Evolutionary conservation across 164 flowering plant genomes (phyloP), one percentile per base, ranked within the genome.

Genomic region (Platanus orientalis): DNA sequence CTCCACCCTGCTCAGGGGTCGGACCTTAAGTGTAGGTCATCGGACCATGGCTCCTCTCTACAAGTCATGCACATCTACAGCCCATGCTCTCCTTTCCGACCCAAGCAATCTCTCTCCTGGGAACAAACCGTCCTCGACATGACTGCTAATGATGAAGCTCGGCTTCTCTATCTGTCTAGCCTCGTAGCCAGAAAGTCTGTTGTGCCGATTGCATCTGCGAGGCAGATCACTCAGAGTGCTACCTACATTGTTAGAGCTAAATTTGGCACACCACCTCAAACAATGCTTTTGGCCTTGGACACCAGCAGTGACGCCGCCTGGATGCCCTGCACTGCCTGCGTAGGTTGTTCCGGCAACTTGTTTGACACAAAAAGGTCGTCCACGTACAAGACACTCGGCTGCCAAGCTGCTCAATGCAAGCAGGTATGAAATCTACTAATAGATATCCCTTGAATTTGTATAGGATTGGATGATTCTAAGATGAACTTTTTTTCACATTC

Each of bases 271-370:
- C 98, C 98, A 45, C 84, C 85, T 10, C 96, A 91, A 60, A 75
- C 78, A 71, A 78, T 90, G 90, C 81, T 77, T 79, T 87, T 91
- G 96, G 97, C 86, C 40, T 49, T 91, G 7, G 98, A 91, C 78
- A 94, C 93, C 10, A 85, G 95, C 77, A 79, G 58, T 30, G 97
- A 94, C 66, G 69, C 60, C 6, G 84, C 91, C 0, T 90, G 92
- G 93, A 76, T 79, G 12, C 97, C 98, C 0, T 89, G 90, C 68
- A 28, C 76, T 39, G 92, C 84, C 4, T 93, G 98, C 80, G 9
- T 60, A n/a, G 89, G 89, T 0, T 90, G 98, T 78, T 62, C 86
- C 16, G 28, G 85, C 40, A 70, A 77, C 54, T 25, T 74, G 17
- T 87, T 85, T 76, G 23, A 76, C 1, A 79, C 90, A 48, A 76